Conservation (phyloP, 2,329 filamentous ascomycete species). For the Colletotrichum liriopes region DNA sequence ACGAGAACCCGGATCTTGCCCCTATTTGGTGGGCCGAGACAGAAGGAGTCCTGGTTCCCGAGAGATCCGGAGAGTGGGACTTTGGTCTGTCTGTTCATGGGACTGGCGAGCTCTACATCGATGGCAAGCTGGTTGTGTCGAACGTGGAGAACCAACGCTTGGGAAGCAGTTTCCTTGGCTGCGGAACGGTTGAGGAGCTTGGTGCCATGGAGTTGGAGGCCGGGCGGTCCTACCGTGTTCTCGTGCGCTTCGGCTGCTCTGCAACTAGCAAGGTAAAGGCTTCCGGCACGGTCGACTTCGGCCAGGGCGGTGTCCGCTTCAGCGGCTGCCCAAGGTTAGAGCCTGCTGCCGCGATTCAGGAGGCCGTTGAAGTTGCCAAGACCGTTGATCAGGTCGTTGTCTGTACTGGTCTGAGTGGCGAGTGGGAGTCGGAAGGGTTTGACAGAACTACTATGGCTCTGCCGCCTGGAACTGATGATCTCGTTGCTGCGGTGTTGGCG, state of each 20-base stretch:
- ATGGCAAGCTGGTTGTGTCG: constrained; percentile 52
- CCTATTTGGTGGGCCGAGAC: constrained; percentile 47
- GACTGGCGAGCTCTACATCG: constrained; percentile 52
- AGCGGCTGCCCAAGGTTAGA: constrained; percentile 47
- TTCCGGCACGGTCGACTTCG: constrained; percentile 49
- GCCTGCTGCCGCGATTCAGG: constrained; percentile 42
- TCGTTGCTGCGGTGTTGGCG: constrained; percentile 69
- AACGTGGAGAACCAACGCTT: constrained; percentile 51
- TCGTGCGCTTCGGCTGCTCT: constrained; percentile 49
- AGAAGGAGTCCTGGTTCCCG: constrained; percentile 46
- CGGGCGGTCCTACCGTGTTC: constrained; percentile 51
- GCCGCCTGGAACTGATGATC: constrained; percentile 70
- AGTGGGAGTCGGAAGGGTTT: constrained; percentile 65
- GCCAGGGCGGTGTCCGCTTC: constrained; percentile 48
- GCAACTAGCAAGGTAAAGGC: constrained; percentile 48
- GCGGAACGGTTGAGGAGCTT: constrained; percentile 53
- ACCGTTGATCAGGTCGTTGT: constrained; percentile 71
- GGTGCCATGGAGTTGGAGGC: constrained; percentile 47
- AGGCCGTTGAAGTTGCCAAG: constrained; percentile 59
- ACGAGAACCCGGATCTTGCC: constrained; percentile 45
- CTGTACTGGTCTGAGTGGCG: constrained; percentile 69
- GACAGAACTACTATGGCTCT: constrained; percentile 80
- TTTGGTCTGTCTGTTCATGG: constrained; percentile 55
- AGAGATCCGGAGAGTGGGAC: constrained; percentile 47
- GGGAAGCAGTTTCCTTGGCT: constrained; percentile 56